phyloP scores from a whole-genome alignment of 176 grass and related monocot genomes.

The Carex myosuroides region DNA sequence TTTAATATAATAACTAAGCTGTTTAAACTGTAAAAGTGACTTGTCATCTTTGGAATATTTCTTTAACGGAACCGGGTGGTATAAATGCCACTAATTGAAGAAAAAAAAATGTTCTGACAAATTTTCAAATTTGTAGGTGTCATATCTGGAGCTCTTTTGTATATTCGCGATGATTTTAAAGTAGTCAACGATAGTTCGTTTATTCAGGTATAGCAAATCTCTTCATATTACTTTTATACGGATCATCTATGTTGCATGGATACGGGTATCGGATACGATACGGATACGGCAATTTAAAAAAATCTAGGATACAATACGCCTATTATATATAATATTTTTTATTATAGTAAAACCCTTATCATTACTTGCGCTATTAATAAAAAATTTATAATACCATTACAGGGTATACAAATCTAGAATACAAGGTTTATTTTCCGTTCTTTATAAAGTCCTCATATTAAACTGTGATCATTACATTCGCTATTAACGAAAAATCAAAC shows the following conservation, averaged over 20 bases:
- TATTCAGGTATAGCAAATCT: conserved; percentile 53
- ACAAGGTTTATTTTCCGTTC: too few relatives aligned
- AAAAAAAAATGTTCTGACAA: not conserved
- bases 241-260: not conserved
- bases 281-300: too few relatives aligned
- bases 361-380: too few relatives aligned
- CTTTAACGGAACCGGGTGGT: not conserved
- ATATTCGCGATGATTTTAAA: conserved; percentile 87
- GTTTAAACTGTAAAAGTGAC: not conserved
- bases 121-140: conserved; percentile 54
- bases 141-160: conserved; percentile 89
- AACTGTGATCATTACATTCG: too few relatives aligned
- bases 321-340: too few relatives aligned
- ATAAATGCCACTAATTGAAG: not conserved
- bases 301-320: too few relatives aligned
- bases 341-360: too few relatives aligned
- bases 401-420: too few relatives aligned
- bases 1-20: not conserved
- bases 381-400: too few relatives aligned
- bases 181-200: conserved; percentile 57
- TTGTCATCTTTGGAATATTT: not conserved
- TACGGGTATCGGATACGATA: too few relatives aligned
- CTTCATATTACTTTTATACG: not conserved
- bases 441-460: too few relatives aligned
- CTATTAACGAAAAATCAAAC: too few relatives aligned